Base-by-base conservation (phyloP, 2,329 filamentous ascomycete genomes). In the Aspergillus persii region DNA sequence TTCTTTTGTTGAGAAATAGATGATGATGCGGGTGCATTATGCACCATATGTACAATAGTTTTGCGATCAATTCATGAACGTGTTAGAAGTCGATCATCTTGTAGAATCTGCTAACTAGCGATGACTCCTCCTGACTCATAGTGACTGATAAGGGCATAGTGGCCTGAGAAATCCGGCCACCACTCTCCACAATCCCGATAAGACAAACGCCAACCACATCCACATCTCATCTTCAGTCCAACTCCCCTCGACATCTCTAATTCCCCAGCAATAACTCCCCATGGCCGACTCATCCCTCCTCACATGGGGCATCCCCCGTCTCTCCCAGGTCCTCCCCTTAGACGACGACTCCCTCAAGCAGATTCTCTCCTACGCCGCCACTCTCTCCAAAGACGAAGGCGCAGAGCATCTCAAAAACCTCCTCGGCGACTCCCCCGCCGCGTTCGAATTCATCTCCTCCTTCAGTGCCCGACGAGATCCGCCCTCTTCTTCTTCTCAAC, bases 321-420 rank as follows among this genome's bases (percentile, higher is more conserved):
- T 99, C 7, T 87, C 88, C 27, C 86, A 86, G 70, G 83, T 99
- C 15, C 83, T 99, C 1, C 92, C 92, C 7, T 81, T 98, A 9
- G 92, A 96, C 39, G 87, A 96, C 39, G 87, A 90, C 11, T 92
- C 94, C 46, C 81, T 98, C 33, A 86, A 87, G 70, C 91, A 98
- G 71, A 84, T 97, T 48, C 82, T 98, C 65, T 86, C 91, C 51
- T 97, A 97, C 74, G 87, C 91, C 2, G 81, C 86, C 39, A 89
- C 87, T 0, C 83, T 98, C 8, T 87, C 92, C 7, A 92, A 89
- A 70, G 78, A 86, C 54, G 90, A 89, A 63, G 90, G 91, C 12
- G 92, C 87, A 53, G 88, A 92, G 47, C 92, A 98, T 75, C 89
- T 99, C 61, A 89, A 88, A 74, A 92, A 95, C 70, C 81, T 99